Percentiles rank a stretch among this genome's conserved stretches.
phyloP scores from a whole-genome alignment of 2,329 filamentous ascomycete genomes.

The Trichophyton simii region DNA sequence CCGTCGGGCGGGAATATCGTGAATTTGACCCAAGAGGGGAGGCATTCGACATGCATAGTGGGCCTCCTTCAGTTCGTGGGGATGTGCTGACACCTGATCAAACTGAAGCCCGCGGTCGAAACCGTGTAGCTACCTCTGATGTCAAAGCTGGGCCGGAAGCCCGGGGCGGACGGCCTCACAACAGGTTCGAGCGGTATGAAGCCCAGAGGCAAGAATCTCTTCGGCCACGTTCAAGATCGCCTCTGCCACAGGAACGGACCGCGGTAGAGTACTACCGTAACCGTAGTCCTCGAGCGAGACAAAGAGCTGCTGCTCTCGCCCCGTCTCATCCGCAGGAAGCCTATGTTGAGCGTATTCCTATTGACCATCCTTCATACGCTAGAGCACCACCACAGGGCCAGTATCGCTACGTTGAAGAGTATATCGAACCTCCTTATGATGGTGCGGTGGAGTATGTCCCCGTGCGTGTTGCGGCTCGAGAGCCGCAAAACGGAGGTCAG shows the following conservation, averaged over 20 bases:
- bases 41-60: conserved; percentile 6
- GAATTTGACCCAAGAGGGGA: conserved; percentile 14
- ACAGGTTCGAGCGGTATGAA: conserved; percentile 21
- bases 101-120: conserved; percentile 14
- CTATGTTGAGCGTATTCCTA: conserved; percentile 13
- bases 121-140: conserved; percentile 12
- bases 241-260: conserved; percentile 13
- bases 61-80: conserved; percentile 9
- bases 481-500: conserved; percentile 12
- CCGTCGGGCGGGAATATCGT: conserved; percentile 10
- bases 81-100: conserved; percentile 14
- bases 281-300: conserved; percentile 14
- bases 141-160: conserved; percentile 10
- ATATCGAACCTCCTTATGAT: conserved; percentile 14
- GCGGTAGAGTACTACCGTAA: conserved; percentile 18
- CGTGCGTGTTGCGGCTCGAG: conserved; percentile 15
- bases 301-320: conserved; percentile 8
- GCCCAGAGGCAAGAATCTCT: conserved; percentile 17
- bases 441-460: conserved; percentile 19
- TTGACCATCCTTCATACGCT: conserved; percentile 12
- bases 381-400: conserved; percentile 11
- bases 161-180: conserved; percentile 14
- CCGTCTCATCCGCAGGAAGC: conserved; percentile 13
- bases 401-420: conserved; percentile 20
- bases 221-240: conserved; percentile 19